Conservation (phyloP, 2,329 filamentous ascomycete genomes). For the Hymenoscyphus scutula region DNA sequence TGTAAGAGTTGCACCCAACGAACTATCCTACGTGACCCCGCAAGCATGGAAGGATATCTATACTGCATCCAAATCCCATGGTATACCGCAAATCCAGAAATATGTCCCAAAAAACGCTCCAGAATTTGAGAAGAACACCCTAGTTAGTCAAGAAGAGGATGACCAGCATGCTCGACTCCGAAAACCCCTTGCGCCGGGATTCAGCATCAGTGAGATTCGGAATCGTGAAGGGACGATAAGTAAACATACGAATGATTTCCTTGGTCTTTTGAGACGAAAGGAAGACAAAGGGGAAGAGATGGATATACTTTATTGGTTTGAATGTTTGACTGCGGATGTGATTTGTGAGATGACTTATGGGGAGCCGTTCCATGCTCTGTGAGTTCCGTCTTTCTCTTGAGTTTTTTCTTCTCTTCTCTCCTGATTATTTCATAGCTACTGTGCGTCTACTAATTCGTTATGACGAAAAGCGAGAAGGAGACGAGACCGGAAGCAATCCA, state of each 20-base stretch:
- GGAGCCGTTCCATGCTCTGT: no score
- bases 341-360: no score
- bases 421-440: no score
- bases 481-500: no score
- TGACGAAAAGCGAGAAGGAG: no score
- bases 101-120: background rate
- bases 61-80: slow-evolving; percentile 8
- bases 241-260: background rate
- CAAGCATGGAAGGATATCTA: slow-evolving; percentile 21
- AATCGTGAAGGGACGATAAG: slow-evolving; percentile 26
- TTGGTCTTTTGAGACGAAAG: slow-evolving; percentile 3
- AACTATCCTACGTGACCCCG: no score
- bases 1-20: no score
- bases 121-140: background rate
- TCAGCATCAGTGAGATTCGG: slow-evolving; percentile 34
- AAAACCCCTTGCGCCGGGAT: slow-evolving; percentile 31
- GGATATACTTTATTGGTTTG: no score
- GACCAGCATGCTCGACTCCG: slow-evolving; percentile 29
- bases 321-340: no score
- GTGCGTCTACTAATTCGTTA: no score
- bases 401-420: no score
- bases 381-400: no score
- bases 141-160: slow-evolving; percentile 16
- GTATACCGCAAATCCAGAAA: slow-evolving; percentile 4
- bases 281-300: background rate